Percentiles rank a stretch among this genome's conserved stretches.
Conservation (phyloP, 2,329 filamentous ascomycete genomes). For the Bipolaris zeicola region DNA sequence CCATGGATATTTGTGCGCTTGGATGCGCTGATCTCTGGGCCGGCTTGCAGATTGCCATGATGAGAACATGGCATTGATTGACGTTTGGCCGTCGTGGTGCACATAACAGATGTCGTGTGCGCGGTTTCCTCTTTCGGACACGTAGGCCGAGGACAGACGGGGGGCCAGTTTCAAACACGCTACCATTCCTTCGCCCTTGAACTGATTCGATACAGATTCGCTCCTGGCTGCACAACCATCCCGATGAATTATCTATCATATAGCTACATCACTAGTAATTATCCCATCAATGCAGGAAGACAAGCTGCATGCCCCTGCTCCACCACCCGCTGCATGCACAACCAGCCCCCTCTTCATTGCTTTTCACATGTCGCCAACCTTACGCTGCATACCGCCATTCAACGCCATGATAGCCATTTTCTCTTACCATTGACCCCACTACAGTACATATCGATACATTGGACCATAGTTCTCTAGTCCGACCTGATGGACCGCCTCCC, state of each 20-base stretch:
- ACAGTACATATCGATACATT: conserved; percentile 38
- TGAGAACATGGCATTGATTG: not conserved
- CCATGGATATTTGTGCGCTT: not conserved
- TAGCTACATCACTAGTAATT: conserved; percentile 1
- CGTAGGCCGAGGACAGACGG: not conserved
- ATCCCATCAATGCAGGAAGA: not conserved
- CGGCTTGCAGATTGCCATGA: not conserved
- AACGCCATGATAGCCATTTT: not conserved
- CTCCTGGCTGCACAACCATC: not conserved
- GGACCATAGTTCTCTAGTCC: conserved; percentile 46
- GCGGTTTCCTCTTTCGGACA: conserved; percentile 11
- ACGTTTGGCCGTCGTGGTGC: not conserved
- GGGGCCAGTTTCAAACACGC: not conserved
- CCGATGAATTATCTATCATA: not conserved
- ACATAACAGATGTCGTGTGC: conserved; percentile 12
- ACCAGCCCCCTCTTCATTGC: not conserved
- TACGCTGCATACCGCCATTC: not conserved
- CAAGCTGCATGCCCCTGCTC: no score
- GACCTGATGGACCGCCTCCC: conserved; percentile 20
- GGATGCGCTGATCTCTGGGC: not conserved
- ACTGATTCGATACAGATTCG: conserved; percentile 6
- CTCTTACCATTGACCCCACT: not conserved
- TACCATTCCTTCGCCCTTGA: conserved; percentile 1
- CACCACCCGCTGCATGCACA: no score
- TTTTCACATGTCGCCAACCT: no score